Base-by-base conservation (phyloP, 2,329 filamentous ascomycete genomes). In the Cercospora zeina region DNA sequence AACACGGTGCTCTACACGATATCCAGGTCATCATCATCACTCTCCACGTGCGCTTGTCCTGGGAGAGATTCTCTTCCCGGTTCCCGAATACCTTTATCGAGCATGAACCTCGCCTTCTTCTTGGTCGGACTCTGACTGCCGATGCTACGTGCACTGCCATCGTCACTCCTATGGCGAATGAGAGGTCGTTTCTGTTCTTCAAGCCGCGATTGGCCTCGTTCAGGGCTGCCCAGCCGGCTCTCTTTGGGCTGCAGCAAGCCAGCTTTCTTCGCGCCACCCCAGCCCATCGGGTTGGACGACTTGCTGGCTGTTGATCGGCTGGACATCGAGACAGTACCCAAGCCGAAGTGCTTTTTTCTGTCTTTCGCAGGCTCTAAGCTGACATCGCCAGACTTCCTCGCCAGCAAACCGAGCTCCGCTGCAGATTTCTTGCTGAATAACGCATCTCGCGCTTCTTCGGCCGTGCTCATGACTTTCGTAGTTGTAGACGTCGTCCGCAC, bases 11-110 rank as follows among this genome's bases (percentile, higher is more conserved):
- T 37, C 63, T 69, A 80, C 68, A 81, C 74, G 71, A 82, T 77
- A 67, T 82, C 80, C 74, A 82, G 72, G 61, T 79, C 79, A 69
- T 81, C 79, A 65, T 74, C 73, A 49, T 81, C 78, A 53, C 79
- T 72, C 24, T 63, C 3, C 71, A 73, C 6, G 72, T 73, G 68
- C 75, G 71, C 30, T 47, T 68, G 70, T 33, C 77, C 61, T 3
- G 65, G 65, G 72, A 58, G 77, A 65, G 78, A 80, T 53, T 82
- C 80, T 47, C 80, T 67, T 3, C 80, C 80, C 1, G 80, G 80
- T 68, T 80, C 77, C 31, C 80, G 72, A 45, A 82, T 79, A 4
- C 80, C 80, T 39, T 77, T 77, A 7, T 74, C 76, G n/a, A 82
- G 69, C 50, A 79, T 69, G 13, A 82, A 76, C 19, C 80, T 71